Conservation (phyloP, 2,329 filamentous ascomycete species). For the Fusarium chuoi region DNA sequence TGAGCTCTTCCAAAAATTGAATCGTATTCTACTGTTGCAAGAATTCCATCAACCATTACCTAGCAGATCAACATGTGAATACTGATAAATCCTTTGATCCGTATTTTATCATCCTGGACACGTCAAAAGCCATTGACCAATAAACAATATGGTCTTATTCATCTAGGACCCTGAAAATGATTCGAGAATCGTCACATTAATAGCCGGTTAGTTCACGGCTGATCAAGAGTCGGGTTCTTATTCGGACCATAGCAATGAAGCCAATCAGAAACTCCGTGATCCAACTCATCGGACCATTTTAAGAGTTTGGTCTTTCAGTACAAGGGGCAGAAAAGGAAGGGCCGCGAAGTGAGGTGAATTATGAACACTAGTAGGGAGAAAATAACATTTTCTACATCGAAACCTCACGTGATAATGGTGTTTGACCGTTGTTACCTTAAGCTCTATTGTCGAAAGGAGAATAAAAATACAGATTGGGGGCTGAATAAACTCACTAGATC, state of each 20-base stretch:
- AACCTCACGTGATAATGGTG: not conserved
- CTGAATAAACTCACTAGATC: not conserved
- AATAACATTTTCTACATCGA: not conserved
- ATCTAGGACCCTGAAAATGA: slow-evolving; percentile 40
- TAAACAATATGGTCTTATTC: slow-evolving; percentile 41
- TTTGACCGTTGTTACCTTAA: not conserved
- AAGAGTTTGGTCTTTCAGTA: not conserved
- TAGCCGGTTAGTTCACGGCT: slow-evolving; percentile 26
- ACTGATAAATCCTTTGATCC: not conserved
- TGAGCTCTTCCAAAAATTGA: not conserved
- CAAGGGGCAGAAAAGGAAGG: slow-evolving; percentile 5
- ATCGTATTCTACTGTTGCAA: not conserved
- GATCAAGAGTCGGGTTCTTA: slow-evolving; percentile 39
- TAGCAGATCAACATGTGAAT: slow-evolving; percentile 25
- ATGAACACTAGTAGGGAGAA: not conserved
- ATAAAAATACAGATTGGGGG: not conserved
- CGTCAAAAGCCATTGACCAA: slow-evolving; percentile 37
- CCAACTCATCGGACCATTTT: slow-evolving; percentile 40
- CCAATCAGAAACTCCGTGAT: slow-evolving; percentile 28
- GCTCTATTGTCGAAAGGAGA: slow-evolving; percentile 1
- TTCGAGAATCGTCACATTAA: slow-evolving; percentile 37
- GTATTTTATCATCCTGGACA: not conserved
- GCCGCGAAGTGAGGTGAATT: slow-evolving; percentile 1
- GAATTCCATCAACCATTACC: not conserved
- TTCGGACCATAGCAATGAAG: slow-evolving; percentile 32